A percentile compares a stretch with the other conserved stretches of the same genome.
These are phyloP conservation scores for Hypoxylon sp. DNA, from an alignment of 2,329 filamentous ascomycete species.

Conservation along the genomic window DNA sequence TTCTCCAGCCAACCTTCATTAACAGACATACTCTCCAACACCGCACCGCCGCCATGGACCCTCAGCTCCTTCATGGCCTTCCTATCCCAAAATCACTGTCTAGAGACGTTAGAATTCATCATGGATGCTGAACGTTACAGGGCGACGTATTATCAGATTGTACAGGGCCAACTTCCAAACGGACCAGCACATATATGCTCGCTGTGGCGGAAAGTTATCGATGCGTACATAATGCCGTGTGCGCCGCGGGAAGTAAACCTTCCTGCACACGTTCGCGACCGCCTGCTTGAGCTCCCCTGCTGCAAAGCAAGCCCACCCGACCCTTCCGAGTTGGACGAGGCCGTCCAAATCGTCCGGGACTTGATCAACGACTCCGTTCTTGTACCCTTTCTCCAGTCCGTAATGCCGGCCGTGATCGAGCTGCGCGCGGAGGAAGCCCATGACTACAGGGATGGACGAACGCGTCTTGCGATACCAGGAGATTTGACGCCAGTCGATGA, in stretches of 20 bases:
- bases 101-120: constrained; percentile 96
- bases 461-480: constrained; percentile 55
- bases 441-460: constrained; percentile 54
- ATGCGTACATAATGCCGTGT: constrained; percentile 89
- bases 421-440: constrained; percentile 50
- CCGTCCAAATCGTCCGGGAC: constrained; percentile 90
- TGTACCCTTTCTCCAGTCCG: constrained; percentile 86
- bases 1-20: constrained; percentile 72
- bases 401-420: constrained; percentile 56
- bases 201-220: constrained; percentile 88
- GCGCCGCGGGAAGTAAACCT: constrained; percentile 91
- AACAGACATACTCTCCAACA: constrained; percentile 87
- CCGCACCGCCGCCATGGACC: constrained; percentile 88
- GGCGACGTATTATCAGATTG: constrained; percentile 64
- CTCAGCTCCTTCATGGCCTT: constrained; percentile 95
- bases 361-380: constrained; percentile 98
- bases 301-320: constrained; percentile 72
- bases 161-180: constrained; percentile 57
- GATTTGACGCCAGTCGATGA: constrained; percentile 54
- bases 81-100: constrained; percentile 94
- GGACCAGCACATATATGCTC: constrained; percentile 76
- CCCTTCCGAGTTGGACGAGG: constrained; percentile 81
- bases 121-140: constrained; percentile 91
- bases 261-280: constrained; percentile 85
- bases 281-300: constrained; percentile 73